These are phyloP conservation scores for Lepraria neglecta DNA, from an alignment of 495 filamentous ascomycete genomes.

Conservation along the genomic window DNA sequence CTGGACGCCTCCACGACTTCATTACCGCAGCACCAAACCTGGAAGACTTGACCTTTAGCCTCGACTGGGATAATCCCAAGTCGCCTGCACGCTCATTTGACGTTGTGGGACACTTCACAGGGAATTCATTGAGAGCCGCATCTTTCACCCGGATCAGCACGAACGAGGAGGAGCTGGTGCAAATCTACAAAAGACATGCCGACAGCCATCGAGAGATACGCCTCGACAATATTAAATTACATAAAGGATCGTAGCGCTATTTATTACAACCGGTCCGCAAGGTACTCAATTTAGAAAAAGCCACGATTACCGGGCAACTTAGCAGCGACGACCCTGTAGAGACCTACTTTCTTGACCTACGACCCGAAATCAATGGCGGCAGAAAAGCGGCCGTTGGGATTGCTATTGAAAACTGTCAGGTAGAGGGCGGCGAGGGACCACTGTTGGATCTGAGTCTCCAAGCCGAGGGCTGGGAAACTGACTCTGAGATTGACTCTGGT, in stretches of 20 bases:
- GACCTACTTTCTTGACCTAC: not conserved
- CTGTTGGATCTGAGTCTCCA: not conserved
- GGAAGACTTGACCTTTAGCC: not conserved
- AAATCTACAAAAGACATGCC: constrained; percentile 9
- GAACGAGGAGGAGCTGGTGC: constrained; percentile 3
- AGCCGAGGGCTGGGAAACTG: too few species aligned
- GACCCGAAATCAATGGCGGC: not conserved
- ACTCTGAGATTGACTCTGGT: too few species aligned
- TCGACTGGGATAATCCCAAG: not conserved
- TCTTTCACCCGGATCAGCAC: not conserved
- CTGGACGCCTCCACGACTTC: constrained; percentile 5
- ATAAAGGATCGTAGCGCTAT: not conserved
- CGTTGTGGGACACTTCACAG: not conserved
- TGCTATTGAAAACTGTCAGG: not conserved
- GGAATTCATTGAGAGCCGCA: not conserved
- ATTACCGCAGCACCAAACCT: constrained; percentile 1
- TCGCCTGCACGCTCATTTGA: not conserved
- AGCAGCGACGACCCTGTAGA: not conserved
- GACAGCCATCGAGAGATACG: not conserved
- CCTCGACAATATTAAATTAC: not conserved
- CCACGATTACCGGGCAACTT: not conserved
- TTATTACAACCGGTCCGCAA: not conserved
- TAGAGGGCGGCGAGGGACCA: not conserved
- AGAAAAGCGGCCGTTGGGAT: constrained; percentile 23
- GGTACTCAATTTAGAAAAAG: not conserved